Evolutionary conservation across 768 basidiomycete genomes (phyloP), one percentile per base, ranked within the genome.

Genomic region (Pulveroboletus sp.): DNA sequence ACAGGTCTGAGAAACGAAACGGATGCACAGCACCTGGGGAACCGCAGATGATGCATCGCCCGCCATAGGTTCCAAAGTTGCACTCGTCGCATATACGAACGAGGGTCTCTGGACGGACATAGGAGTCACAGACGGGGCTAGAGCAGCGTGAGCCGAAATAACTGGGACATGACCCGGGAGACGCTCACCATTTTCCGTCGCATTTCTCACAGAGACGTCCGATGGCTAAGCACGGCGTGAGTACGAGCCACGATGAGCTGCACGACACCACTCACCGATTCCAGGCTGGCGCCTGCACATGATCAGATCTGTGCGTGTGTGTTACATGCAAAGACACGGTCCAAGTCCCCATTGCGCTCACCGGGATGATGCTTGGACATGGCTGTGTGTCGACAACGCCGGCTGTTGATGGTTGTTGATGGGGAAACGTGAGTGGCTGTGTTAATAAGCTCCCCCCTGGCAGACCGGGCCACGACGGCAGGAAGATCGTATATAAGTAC

Each of bases 31-130:
- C 59, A 96, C 94, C 95, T 60, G 91, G 93, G 37, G 93, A 85
- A 42, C 93, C 92, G 59, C 96, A 99, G 54, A 98, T 96, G 71
- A 97, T 98, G 67, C 96, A 99, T 56, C 93, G 79, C 43, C 95
- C 95, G 20, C 96, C 93, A 66, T 96, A 96, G 38, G 93, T 95
- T 58, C 93, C 91, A 73, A 98, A 99, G 70, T 98, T 98, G 72
- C 96, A 99, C 74, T 99, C 96, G 67, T 99, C 96, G 69, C 96
- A 99, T 58, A 97, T 97, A 55, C 95, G 83, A 50, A 98, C 96
- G 56, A 98, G 79, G 20, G 95, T 98, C 72, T 95, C 94, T 61
- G 96, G 96, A 60, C 96, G 83, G 55, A 99, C 96, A 72, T 98
- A 98, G 49, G 95, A 97, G 74, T 99, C 95, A 74, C 95, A 99